Percentiles rank a stretch among this genome's conserved stretches.
phyloP scores from a whole-genome alignment of 2,329 filamentous ascomycete genomes.

The Penicillium sp. region DNA sequence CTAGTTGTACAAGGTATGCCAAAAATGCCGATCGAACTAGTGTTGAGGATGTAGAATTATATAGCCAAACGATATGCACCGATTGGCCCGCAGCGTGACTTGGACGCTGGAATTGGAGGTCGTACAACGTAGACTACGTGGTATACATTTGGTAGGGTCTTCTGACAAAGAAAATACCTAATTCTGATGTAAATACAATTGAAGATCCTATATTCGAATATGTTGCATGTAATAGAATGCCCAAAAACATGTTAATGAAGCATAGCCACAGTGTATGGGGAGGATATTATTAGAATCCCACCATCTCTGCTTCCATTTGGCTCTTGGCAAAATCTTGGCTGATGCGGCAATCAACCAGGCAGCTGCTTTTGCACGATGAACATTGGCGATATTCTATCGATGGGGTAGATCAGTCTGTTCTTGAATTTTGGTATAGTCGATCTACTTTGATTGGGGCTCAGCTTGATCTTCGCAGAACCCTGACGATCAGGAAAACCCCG shows the following conservation, averaged over 20 bases:
- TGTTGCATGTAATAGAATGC: too few species aligned
- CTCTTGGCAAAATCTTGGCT: slow-evolving; percentile 17
- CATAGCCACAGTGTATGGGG: too few species aligned
- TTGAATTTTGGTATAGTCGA: slow-evolving; percentile 5
- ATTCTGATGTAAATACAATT: not conserved
- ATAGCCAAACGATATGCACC: not conserved
- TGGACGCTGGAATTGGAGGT: slow-evolving; percentile 6
- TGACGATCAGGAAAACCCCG: not conserved
- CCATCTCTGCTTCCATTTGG: too few species aligned
- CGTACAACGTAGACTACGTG: not conserved
- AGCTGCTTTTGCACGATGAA: slow-evolving; percentile 18
- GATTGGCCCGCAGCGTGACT: slow-evolving; percentile 18
- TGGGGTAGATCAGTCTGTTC: not conserved
- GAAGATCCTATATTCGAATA: too few species aligned
- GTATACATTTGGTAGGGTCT: not conserved
- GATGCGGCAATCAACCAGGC: slow-evolving; percentile 10
- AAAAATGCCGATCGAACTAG: not conserved
- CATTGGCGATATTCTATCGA: slow-evolving; percentile 13
- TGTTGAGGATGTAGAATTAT: not conserved
- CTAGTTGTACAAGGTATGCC: too few species aligned
- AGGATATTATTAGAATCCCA: too few species aligned
- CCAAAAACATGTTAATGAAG: too few species aligned
- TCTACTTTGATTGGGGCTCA: slow-evolving; percentile 16
- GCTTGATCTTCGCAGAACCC: not conserved
- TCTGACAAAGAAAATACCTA: not conserved